Conservation (phyloP, 140 eudicot genomes). For the Senecio squalidus region DNA sequence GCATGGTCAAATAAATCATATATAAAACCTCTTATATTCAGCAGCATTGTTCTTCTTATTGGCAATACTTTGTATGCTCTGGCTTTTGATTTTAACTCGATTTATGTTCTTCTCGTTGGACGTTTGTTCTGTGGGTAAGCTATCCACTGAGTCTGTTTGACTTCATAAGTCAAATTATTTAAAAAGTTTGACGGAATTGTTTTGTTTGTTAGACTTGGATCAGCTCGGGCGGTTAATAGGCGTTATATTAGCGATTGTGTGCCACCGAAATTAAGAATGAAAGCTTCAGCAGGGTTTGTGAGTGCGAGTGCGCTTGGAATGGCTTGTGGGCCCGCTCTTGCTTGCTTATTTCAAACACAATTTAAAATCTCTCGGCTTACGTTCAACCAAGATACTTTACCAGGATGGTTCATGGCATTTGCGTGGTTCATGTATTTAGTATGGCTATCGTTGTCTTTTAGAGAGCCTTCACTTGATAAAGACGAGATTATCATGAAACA, state of each 20-base stretch:
- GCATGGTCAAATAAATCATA: conserved; percentile 98
- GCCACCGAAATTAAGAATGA: conserved; percentile 73
- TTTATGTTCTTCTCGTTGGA: conserved; percentile 70
- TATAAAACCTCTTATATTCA: conserved; percentile 70
- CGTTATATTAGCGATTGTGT: conserved; percentile 94
- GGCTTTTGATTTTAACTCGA: conserved; percentile 83
- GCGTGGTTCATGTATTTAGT: conserved; percentile 75
- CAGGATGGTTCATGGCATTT: conserved; percentile 96
- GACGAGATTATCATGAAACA: conserved; percentile 27
- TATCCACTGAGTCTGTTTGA: background rate
- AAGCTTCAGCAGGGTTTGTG: conserved; percentile 95
- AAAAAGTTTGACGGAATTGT: background rate
- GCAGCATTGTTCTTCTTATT: conserved; percentile 74
- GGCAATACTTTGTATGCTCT: conserved; percentile 82
- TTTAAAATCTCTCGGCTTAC: conserved; percentile 57
- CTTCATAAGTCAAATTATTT: conserved; percentile 1
- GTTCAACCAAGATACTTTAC: conserved; percentile 74
- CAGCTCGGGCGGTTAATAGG: conserved; percentile 96
- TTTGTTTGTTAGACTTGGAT: conserved; percentile 60
- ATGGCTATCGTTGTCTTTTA: conserved; percentile 71
- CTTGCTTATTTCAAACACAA: conserved; percentile 60
- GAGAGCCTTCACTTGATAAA: conserved; percentile 58
- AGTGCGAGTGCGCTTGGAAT: conserved; percentile 98
- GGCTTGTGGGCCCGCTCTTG: conserved; percentile 99
- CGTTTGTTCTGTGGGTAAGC: conserved; percentile 90